These are phyloP conservation scores for Rutstroemia sp. DNA, from an alignment of 2,329 filamentous ascomycete genomes.

Conservation along the genomic window DNA sequence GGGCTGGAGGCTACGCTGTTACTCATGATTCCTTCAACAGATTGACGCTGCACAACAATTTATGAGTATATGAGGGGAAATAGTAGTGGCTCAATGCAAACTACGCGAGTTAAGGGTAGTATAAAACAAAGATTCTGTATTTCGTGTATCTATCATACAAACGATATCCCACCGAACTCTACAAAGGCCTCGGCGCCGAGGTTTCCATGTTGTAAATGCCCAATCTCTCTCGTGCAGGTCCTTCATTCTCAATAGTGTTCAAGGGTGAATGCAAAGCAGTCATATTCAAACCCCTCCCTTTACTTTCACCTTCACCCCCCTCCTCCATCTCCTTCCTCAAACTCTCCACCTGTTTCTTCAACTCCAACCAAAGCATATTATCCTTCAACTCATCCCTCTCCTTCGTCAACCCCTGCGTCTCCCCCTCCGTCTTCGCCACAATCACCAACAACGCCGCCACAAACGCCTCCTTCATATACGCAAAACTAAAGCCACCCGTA, in stretches of 20 bases:
- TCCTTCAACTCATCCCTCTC: slow-evolving; percentile 39
- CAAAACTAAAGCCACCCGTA: slow-evolving; percentile 60
- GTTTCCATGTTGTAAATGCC: too few species aligned
- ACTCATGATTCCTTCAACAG: background rate
- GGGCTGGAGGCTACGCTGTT: background rate
- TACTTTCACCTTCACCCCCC: slow-evolving; percentile 14
- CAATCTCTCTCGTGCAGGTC: too few species aligned
- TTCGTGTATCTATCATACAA: too few species aligned
- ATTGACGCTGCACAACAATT: background rate
- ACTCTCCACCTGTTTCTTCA: slow-evolving; percentile 55
- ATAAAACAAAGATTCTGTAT: too few species aligned
- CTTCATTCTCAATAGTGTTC: too few species aligned
- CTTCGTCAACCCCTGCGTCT: slow-evolving; percentile 6
- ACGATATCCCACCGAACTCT: too few species aligned
- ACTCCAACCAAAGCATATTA: slow-evolving; percentile 51
- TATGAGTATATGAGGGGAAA: too few species aligned
- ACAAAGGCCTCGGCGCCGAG: too few species aligned
- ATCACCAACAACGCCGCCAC: slow-evolving; percentile 55
- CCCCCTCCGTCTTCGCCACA: slow-evolving; percentile 31
- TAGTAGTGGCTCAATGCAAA: too few species aligned
- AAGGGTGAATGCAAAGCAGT: too few species aligned
- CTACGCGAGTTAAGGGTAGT: too few species aligned
- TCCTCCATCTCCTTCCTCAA: slow-evolving; percentile 51
- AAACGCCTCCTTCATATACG: slow-evolving; percentile 64
- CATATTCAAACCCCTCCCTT: slow-evolving; percentile 9